Evolutionary conservation across 2,329 filamentous ascomycete species (phyloP), one percentile per base, ranked within the genome.

Genomic region (Amauroascus niger): DNA sequence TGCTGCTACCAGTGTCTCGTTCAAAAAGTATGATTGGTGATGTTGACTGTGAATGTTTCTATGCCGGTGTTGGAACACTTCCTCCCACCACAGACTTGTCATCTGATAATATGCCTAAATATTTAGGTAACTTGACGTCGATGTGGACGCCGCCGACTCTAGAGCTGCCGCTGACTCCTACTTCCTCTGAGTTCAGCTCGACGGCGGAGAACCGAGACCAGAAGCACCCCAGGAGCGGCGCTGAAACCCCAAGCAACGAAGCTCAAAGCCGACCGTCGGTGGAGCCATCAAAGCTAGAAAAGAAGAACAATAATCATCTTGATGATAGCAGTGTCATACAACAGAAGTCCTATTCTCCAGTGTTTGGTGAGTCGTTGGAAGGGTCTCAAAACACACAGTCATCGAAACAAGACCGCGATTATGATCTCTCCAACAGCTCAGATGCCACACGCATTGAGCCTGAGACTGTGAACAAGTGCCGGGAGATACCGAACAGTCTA

Each of bases 21-120:
- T 46, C 50, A 37, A 52, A 52, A 52, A 41, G 51, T 49, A 53
- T 43, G 51, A n/a, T 43, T 49, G 51, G 48, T 46, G 53, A 54
- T 33, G 53, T 57, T 5, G 52, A 60, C 20, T 41, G 52, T 33
- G 46, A 57, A 55, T 57, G 53, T 35, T 53, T 52, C 46, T 49
- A 49, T 51, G 43, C 56, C 24, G 53, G 52, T 9, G 50, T 59
- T 48, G 49, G 55, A 20, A 54, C 57, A 20, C 56, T 57, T 18
- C 49, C 58, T 22, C 46, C 54, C n/a, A 33, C 51, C 43, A 45
- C 20, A 28, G 37, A 49, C 26, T 50, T 41, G 16, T 49, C 51
- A n/a, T 49, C 51, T 53, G 51, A 49, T 33, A 35, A 35, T 11
- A 22, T 49, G 22, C 44, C 44, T 16, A 48, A 48, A 49, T 24